phyloP scores from a whole-genome alignment of 345 rosid genomes.

The Rhodomyrtus tomentosa region DNA sequence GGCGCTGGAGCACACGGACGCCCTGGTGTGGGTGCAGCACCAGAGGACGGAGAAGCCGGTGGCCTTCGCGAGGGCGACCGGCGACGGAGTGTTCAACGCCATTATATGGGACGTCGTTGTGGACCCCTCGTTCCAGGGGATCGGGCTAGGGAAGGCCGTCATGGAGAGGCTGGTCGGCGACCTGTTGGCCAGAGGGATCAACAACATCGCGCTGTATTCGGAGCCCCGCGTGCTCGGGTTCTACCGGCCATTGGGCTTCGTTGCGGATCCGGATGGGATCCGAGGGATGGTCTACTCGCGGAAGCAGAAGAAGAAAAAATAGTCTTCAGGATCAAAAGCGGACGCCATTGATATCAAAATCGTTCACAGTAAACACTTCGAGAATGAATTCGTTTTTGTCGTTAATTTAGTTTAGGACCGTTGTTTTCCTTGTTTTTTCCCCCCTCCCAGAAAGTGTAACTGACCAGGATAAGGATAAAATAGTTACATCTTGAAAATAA shows the following conservation, averaged over 20 bases:
- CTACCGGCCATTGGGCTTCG: conserved; percentile 79
- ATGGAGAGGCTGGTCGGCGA: conserved; percentile 71
- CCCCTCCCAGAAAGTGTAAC: neutral
- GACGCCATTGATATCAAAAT: neutral
- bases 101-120: conserved; percentile 98
- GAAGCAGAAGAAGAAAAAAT: conserved; percentile 34
- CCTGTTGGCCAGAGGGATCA: conserved; percentile 45
- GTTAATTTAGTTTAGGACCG: neutral
- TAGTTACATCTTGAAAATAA: neutral
- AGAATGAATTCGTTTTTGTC: neutral
- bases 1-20: conserved; percentile 65
- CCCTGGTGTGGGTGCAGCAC: conserved; percentile 59
- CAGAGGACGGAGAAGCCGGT: conserved; percentile 53
- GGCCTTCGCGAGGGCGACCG: conserved; percentile 87
- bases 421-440: no score
- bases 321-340: neutral
- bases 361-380: neutral
- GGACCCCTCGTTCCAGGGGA: conserved; percentile 74
- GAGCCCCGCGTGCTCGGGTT: conserved; percentile 93
- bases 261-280: conserved; percentile 90
- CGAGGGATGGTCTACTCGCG: conserved; percentile 81
- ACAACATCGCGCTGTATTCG: conserved; percentile 67
- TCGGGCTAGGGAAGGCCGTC: conserved; percentile 80
- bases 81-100: conserved; percentile 87
- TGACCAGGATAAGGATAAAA: neutral